Evolutionary conservation across 306 rosid genomes (phyloP).

Genomic region (Malus fusca): DNA sequence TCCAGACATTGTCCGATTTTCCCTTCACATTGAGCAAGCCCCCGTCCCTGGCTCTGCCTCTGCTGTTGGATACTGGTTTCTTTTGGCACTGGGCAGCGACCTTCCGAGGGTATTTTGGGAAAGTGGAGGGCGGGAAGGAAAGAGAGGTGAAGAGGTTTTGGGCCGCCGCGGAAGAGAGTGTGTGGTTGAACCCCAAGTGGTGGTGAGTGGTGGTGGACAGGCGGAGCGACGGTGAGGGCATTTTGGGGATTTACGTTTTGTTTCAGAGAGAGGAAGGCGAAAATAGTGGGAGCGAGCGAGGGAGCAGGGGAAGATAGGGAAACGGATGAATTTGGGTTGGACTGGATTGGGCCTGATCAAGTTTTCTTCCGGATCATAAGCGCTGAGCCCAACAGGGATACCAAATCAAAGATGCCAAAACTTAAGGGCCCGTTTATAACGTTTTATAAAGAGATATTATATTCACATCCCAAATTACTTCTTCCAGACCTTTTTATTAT

Average conservation of each 20-base stretch:
- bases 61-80: constrained; percentile 18
- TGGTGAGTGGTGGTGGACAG: constrained; percentile 1
- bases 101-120: constrained; percentile 29
- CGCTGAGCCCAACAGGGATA: no score
- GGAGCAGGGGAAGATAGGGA: no score
- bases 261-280: neutral
- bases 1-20: constrained; percentile 79
- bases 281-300: no score
- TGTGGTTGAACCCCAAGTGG: constrained; percentile 30
- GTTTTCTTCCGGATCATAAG: no score
- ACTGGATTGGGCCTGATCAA: no score
- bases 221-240: constrained; percentile 43
- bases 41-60: constrained; percentile 8
- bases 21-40: constrained; percentile 35
- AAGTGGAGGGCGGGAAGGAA: constrained; percentile 15
- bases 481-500: no score
- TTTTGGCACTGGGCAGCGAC: constrained; percentile 28
- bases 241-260: constrained; percentile 8
- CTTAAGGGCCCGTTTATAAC: no score
- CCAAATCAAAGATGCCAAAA: no score
- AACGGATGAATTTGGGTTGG: no score
- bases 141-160: constrained; percentile 28
- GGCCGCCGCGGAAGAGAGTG: constrained; percentile 24
- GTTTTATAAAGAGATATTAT: no score
- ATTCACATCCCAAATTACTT: no score